phyloP scores from a whole-genome alignment of 306 rosid genomes.

The Pyrus pyrifolia region DNA sequence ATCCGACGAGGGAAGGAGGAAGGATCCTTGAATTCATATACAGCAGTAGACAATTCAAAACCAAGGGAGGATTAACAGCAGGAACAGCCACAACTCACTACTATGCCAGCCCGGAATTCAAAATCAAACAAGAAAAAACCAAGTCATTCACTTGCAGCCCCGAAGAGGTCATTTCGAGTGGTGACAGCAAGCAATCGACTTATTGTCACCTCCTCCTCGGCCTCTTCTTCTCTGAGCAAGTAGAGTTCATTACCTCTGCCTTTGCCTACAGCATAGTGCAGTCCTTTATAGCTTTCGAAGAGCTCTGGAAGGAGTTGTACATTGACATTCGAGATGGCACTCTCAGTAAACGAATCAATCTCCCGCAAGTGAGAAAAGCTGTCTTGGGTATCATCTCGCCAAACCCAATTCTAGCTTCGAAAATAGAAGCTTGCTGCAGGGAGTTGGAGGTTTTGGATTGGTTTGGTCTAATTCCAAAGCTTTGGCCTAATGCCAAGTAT shows the following conservation, averaged over 20 bases:
- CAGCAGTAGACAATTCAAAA: conserved; percentile 67
- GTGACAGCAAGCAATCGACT: conserved; percentile 72
- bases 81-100: conserved; percentile 97
- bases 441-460: conserved; percentile 46
- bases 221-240: conserved; percentile 55
- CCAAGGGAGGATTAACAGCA: conserved; percentile 63
- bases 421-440: conserved; percentile 37
- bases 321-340: conserved; percentile 49
- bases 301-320: conserved; percentile 55
- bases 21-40: conserved; percentile 75
- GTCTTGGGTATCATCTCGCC: conserved; percentile 49
- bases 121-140: conserved; percentile 66
- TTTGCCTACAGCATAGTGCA: conserved; percentile 76
- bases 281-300: conserved; percentile 56
- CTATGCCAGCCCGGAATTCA: conserved; percentile 78
- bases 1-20: conserved; percentile 74
- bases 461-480: conserved; percentile 57
- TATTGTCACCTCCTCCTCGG: conserved; percentile 94
- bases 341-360: conserved; percentile 36
- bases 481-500: conserved; percentile 90
- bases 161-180: conserved; percentile 65
- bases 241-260: conserved; percentile 74
- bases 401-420: conserved; percentile 43
- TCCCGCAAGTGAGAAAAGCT: conserved; percentile 38
- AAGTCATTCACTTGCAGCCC: conserved; percentile 83